Evolutionary conservation across 2,329 filamentous ascomycete species (phyloP), one percentile per base, ranked within the genome.

Genomic region (Pseudocercospora musae): DNA sequence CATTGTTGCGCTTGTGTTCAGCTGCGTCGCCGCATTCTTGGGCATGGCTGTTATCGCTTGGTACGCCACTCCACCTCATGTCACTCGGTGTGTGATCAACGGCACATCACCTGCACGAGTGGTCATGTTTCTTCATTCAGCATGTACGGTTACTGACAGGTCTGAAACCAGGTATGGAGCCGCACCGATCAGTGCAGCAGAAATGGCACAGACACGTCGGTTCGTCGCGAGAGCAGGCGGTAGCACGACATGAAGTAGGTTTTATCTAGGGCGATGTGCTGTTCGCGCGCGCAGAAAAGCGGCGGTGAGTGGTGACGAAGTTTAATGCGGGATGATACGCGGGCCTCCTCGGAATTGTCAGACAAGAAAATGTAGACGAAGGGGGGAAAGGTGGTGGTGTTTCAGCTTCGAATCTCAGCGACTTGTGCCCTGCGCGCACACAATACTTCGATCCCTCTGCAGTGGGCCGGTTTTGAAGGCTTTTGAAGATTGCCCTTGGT

Each of bases 1-100:
- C 7, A 89, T 90, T 48, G 84, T 92, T 1, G 91, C 91, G 10
- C 77, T 95, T 68, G 87, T 88, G 1, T 91, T 94, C 72, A 91
- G 88, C 71, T 84, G 84, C 66, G 65, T 92, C 2, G 83, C 83
- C 15, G 91, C 89, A 2, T 79, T 92, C 54, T 68, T 91, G 6
- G 91, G 91, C 8, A 81, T 92, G 69, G 81, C 77, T 0, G 84
- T 86, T 11, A 86, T 95, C 59, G 82, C 81, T 1, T 87, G 88
- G 81, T 93, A 90, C 75, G 88, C 72, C 33, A 31, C 52, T 58
- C 54, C 50, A 40, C 52, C 29, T 57, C 46, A 33, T 61, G 27
- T 33, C 57, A 13, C 48, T 44, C 9, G 29, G 46, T 59, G 58
- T 20, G 33, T 52, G 60, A 62, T 62, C 54, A 44, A 20, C 53